Percentiles rank a stretch among this genome's conserved stretches.
These are phyloP conservation scores for Cryptosporidium tyzzeri DNA, from an alignment of 169 alveolate genomes.

Conservation along the genomic window DNA sequence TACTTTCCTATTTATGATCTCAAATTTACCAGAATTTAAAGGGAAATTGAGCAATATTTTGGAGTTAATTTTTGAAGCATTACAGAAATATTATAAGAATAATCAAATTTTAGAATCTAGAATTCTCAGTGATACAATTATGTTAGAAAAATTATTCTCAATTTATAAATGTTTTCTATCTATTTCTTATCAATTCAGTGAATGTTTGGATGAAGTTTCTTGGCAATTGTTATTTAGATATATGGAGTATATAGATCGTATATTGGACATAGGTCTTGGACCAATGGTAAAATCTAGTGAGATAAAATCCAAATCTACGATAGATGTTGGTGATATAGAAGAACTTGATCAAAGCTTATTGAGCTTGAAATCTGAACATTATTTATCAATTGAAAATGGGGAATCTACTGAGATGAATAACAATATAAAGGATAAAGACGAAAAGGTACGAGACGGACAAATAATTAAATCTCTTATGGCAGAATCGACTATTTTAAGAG, in stretches of 20 bases:
- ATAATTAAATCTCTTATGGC: conserved; percentile 33
- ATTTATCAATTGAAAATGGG: neutral
- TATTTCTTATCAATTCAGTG: conserved; percentile 35
- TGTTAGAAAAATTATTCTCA: conserved; percentile 45
- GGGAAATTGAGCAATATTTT: conserved; percentile 8
- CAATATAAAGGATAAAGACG: neutral
- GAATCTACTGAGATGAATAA: neutral
- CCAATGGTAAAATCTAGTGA: conserved; percentile 32
- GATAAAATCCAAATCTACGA: neutral
- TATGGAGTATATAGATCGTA: conserved; percentile 64
- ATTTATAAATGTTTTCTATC: conserved; percentile 53
- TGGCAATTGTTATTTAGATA: conserved; percentile 60
- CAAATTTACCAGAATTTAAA: conserved; percentile 13
- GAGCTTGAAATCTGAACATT: neutral
- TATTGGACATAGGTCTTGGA: conserved; percentile 65
- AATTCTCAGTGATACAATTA: conserved; percentile 15
- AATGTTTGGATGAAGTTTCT: conserved; percentile 22
- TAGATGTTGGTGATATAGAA: neutral
- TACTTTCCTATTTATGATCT: conserved; percentile 27
- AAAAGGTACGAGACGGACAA: neutral
- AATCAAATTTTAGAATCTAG: conserved; percentile 12
- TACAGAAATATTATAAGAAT: conserved; percentile 34
- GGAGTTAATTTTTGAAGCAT: conserved; percentile 22
- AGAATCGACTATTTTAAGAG: conserved; percentile 45
- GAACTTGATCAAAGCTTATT: neutral